Evolutionary conservation across 257 asterid species (phyloP), one percentile per base, ranked within the genome.

Genomic region (Dorcoceras hygrometricum): DNA sequence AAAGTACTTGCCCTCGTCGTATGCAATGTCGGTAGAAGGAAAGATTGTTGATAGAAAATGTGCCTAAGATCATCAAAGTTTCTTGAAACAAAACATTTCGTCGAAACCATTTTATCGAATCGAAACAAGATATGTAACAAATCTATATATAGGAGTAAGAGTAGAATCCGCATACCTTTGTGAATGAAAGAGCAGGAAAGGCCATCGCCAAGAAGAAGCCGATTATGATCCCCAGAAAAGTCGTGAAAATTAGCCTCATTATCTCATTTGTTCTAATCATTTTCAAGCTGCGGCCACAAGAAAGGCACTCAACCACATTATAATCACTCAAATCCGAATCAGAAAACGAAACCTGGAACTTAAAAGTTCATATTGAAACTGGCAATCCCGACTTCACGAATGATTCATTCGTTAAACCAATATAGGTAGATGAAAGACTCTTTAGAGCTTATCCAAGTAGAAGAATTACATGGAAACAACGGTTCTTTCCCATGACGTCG

Each of bases 151-250:
- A 46, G 18, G 8, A 46, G 6, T 16, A 62, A 58, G 48, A 20
- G 27, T 25, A 22, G 34, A 29, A 53, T 39, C 22, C n/a, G 59
- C 94, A 18, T 83, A 81, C 99, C 96, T 93, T 93, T 57, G 91
- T 66, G 69, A 83, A 50, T 59, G 94, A 76, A 71, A 82, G 73
- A 55, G 85, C 66, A 14, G 96, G 99, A 74, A 85, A 88, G 14
- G 97, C 83, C 83, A 81, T 91, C 29, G 97, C 99, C 68, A 93
- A 68, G 73, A 86, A 85, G 84, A 87, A 93, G 63, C 97, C 99
- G 57, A 88, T 70, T 51, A 90, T 81, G 62, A 85, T 72, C 61
- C 95, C 99, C 70, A 86, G 84, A 23, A 84, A 76, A 62, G 95
- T 85, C 11, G 96, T 87, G 23, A 85, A 71, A 23, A 87, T 67